These are phyloP conservation scores for Oehlia diaphana DNA, from an alignment of 192 early-diverging fungal genomes.

Conservation along the genomic window DNA sequence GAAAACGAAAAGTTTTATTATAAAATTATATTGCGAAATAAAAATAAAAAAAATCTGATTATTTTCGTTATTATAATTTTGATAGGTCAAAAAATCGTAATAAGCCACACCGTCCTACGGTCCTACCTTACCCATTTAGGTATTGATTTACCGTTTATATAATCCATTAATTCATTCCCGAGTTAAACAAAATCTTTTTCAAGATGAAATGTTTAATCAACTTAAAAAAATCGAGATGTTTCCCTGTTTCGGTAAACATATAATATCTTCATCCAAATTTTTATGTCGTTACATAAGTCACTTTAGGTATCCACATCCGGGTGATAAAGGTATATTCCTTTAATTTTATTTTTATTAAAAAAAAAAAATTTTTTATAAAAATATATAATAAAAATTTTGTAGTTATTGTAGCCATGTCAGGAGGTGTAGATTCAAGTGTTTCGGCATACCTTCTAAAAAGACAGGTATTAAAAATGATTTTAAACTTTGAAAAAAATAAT, in stretches of 20 bases:
- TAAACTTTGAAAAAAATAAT: neutral
- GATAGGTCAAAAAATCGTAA: too few species aligned
- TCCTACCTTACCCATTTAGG: too few species aligned
- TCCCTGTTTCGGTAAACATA: neutral
- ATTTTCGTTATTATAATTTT: too few species aligned
- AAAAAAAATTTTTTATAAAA: neutral
- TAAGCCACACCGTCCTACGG: too few species aligned
- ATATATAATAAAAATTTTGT: neutral
- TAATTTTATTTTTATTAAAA: too few species aligned
- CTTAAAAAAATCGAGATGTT: neutral
- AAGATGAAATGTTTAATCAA: too few species aligned
- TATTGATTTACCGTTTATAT: too few species aligned
- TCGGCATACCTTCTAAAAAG: slow-evolving; percentile 72
- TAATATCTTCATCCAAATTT: neutral
- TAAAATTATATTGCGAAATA: too few species aligned
- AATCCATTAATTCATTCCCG: too few species aligned
- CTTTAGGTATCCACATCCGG: neutral
- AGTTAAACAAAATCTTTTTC: too few species aligned
- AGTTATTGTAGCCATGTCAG: slow-evolving; percentile 87
- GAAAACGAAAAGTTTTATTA: too few species aligned
- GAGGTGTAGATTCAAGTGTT: slow-evolving; percentile 93
- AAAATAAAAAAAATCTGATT: too few species aligned
- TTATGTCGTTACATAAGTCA: neutral
- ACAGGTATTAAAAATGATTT: slow-evolving; percentile 35
- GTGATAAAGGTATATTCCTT: neutral